These are phyloP conservation scores for Carex parvula DNA, from an alignment of 176 grass and related monocot genomes.

Conservation along the genomic window DNA sequence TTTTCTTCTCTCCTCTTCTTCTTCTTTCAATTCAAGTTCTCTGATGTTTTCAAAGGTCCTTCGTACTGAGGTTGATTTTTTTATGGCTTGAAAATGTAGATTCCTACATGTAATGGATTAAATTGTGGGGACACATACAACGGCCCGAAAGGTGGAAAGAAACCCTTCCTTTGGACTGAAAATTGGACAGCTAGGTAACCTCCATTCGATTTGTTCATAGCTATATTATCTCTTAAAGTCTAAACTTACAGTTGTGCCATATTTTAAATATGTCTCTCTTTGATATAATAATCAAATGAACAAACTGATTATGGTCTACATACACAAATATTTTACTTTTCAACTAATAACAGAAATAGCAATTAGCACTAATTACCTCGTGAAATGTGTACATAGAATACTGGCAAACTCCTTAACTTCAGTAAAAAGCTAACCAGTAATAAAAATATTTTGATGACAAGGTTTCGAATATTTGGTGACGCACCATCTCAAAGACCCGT, in stretches of 20 bases:
- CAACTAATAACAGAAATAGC: neutral
- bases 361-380: neutral
- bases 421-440: neutral
- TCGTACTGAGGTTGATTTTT: neutral
- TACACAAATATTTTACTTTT: too few species aligned
- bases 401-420: neutral
- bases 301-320: neutral
- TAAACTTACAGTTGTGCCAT: neutral
- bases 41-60: neutral
- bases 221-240: neutral
- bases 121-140: slow-evolving; percentile 68
- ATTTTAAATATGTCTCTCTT: neutral
- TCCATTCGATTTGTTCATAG: neutral
- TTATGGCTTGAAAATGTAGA: slow-evolving; percentile 28
- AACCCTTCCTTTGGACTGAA: slow-evolving; percentile 62
- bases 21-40: too few species aligned
- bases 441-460: slow-evolving; percentile 30
- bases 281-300: neutral
- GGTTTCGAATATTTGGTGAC: slow-evolving; percentile 84
- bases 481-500: slow-evolving; percentile 68
- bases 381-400: neutral
- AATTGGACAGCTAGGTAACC: slow-evolving; percentile 92
- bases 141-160: slow-evolving; percentile 36
- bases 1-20: too few species aligned
- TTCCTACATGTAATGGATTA: slow-evolving; percentile 68